Percentiles rank a stretch among this genome's conserved stretches.
Conservation (phyloP, 148 eudicot species). For the Spergularia marina region DNA sequence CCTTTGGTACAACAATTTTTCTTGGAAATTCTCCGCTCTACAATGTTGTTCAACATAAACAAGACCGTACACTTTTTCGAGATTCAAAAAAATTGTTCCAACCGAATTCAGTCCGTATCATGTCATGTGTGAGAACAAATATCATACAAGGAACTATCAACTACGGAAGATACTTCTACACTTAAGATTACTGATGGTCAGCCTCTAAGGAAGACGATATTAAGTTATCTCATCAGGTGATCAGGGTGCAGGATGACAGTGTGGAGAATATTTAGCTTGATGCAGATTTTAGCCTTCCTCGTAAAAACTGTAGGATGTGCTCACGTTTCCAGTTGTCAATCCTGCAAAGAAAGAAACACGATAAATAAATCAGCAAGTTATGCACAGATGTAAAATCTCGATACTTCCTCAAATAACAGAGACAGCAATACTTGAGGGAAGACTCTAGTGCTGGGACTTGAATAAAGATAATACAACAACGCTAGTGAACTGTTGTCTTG, state of each 20-base stretch:
- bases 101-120: neutral
- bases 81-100: neutral
- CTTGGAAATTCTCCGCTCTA: too few species aligned
- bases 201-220: neutral
- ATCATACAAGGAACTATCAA: neutral
- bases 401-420: too few species aligned
- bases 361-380: neutral
- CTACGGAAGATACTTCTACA: neutral
- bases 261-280: slow-evolving; percentile 23
- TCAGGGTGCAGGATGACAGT: neutral
- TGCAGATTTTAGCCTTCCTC: slow-evolving; percentile 62
- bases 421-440: too few species aligned
- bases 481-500: too few species aligned
- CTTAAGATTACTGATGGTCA: neutral
- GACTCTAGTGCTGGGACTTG: too few species aligned
- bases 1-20: too few species aligned
- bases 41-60: too few species aligned
- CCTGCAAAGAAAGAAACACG: slow-evolving; percentile 36
- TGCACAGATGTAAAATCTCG: too few species aligned
- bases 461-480: too few species aligned
- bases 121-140: neutral
- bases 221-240: neutral
- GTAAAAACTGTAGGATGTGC: slow-evolving; percentile 72
- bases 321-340: slow-evolving; percentile 96
- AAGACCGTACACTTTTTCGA: neutral